These are phyloP conservation scores for Brassica balearica DNA, from an alignment of 441 rosid species.

Conservation along the genomic window DNA sequence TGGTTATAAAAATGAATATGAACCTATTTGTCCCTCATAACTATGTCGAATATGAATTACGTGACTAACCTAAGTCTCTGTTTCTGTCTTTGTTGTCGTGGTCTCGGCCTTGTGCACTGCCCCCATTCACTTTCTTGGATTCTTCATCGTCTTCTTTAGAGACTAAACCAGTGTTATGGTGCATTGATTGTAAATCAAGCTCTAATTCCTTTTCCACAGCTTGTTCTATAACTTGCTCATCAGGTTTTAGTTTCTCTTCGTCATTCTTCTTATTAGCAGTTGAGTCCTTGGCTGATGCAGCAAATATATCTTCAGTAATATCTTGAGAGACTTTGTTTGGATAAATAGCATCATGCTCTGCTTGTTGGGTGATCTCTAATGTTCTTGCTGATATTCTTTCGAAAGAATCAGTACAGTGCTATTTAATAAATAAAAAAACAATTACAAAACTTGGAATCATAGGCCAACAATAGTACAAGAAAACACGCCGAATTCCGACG, in stretches of 20 bases:
- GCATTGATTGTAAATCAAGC: conserved; percentile 18
- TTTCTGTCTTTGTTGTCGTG: conserved; percentile 2
- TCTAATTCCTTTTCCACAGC: conserved; percentile 9
- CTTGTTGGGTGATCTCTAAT: conserved; percentile 13
- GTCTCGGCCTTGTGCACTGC: conserved; percentile 3
- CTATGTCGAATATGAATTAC: neutral
- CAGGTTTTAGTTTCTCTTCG: conserved; percentile 12
- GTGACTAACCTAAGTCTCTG: too few relatives aligned
- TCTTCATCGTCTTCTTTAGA: conserved; percentile 14
- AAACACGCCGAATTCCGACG: too few relatives aligned
- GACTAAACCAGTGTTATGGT: conserved; percentile 5
- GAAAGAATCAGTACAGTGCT: neutral
- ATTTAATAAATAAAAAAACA: conserved; percentile 7
- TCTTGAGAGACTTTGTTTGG: neutral
- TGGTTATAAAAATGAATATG: neutral
- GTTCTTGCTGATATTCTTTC: conserved; percentile 26
- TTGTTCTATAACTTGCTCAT: conserved; percentile 22
- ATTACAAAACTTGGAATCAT: conserved; percentile 13
- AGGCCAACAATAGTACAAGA: neutral
- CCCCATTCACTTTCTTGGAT: neutral
- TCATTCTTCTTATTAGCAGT: neutral
- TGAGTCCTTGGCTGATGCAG: conserved; percentile 11
- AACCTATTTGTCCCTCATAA: neutral
- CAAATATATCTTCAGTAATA: neutral
- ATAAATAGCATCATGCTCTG: conserved; percentile 21